Conservation (phyloP, 805 yeast species). For the Kazachstania psychrophila region DNA sequence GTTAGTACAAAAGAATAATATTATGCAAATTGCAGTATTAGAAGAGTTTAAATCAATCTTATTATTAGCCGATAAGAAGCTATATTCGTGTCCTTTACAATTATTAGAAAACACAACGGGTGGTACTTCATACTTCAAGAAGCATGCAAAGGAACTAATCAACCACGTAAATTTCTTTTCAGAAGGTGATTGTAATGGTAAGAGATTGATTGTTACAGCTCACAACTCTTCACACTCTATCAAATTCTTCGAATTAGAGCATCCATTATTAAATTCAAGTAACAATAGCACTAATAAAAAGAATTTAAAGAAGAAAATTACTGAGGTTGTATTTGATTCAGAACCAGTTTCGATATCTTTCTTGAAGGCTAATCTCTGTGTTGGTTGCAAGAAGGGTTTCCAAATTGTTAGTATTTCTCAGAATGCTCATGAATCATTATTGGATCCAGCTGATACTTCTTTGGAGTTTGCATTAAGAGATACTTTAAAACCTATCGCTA, state of each 20-base stretch:
- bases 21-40: constrained; percentile 81
- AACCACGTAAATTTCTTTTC: constrained; percentile 86
- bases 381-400: constrained; percentile 94
- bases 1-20: constrained; percentile 64
- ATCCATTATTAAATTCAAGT: constrained; percentile 41
- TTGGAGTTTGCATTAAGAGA: constrained; percentile 70
- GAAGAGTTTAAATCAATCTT: constrained; percentile 83
- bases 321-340: constrained; percentile 72
- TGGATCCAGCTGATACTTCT: constrained; percentile 98
- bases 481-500: constrained; percentile 82
- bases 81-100: constrained; percentile 73
- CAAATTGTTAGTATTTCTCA: constrained; percentile 84
- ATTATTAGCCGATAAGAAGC: constrained; percentile 70
- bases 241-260: constrained; percentile 70
- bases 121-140: constrained; percentile 37
- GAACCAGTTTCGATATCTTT: constrained; percentile 91
- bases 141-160: constrained; percentile 68
- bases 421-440: constrained; percentile 74
- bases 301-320: constrained; percentile 55
- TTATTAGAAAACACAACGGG: constrained; percentile 36
- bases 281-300: constrained; percentile 37
- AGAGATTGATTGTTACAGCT: constrained; percentile 82
- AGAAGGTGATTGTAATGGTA: constrained; percentile 86
- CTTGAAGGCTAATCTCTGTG: constrained; percentile 77
- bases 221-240: constrained; percentile 72